phyloP scores from a whole-genome alignment of 805 yeast species.

The Barnettozyma salicaria region DNA sequence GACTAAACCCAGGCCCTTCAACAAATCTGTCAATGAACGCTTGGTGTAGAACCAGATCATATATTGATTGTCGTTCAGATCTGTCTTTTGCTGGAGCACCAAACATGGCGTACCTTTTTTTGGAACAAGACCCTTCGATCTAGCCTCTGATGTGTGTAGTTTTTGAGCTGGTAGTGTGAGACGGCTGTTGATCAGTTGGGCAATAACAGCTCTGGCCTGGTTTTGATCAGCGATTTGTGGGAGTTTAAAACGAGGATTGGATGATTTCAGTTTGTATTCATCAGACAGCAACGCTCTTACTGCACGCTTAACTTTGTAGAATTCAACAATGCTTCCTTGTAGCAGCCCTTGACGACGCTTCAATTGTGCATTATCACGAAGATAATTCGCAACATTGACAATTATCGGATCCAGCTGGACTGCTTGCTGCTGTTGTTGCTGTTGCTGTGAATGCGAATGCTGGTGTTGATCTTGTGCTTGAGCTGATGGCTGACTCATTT shows the following conservation, averaged over 20 bases:
- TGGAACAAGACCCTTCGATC: constrained; percentile 55
- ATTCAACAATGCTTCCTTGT: constrained; percentile 65
- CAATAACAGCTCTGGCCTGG: constrained; percentile 57
- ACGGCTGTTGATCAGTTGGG: constrained; percentile 64
- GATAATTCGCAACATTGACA: constrained; percentile 60
- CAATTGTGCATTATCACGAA: constrained; percentile 58
- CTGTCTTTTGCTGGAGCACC: constrained; percentile 49
- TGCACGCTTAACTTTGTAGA: constrained; percentile 83
- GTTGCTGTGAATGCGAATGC: background rate
- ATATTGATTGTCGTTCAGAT: constrained; percentile 59
- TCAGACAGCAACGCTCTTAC: constrained; percentile 69
- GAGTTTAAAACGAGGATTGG: constrained; percentile 39
- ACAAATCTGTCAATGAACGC: constrained; percentile 42
- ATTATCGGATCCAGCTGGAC: constrained; percentile 44
- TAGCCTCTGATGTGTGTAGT: constrained; percentile 61
- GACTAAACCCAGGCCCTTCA: constrained; percentile 36
- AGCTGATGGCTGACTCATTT: background rate
- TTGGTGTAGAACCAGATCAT: constrained; percentile 80
- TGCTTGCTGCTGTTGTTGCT: background rate
- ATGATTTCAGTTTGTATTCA: constrained; percentile 53
- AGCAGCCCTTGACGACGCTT: constrained; percentile 81
- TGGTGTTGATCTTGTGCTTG: constrained; percentile 1
- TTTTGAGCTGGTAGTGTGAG: constrained; percentile 73
- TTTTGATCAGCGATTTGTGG: constrained; percentile 46
- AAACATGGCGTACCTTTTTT: constrained; percentile 60